These are phyloP conservation scores for Ophiostoma sp. DNA, from an alignment of 2,329 filamentous ascomycete genomes.

Conservation along the genomic window DNA sequence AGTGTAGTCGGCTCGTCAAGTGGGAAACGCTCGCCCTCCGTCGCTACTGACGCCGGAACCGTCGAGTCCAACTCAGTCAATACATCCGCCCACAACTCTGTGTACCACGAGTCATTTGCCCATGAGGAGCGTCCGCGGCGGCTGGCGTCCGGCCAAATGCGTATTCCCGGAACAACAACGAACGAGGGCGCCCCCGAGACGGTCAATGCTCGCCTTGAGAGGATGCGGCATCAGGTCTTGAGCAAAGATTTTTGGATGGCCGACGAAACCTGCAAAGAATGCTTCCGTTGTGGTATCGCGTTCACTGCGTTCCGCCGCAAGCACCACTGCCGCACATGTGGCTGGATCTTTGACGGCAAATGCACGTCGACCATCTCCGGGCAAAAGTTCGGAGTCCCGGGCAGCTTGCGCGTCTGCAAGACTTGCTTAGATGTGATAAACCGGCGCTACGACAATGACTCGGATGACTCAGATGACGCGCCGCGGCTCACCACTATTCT, in stretches of 20 bases:
- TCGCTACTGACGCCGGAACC: slow-evolving; percentile 52
- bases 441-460: slow-evolving; percentile 85
- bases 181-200: slow-evolving; percentile 52
- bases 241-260: slow-evolving; percentile 99
- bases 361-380: slow-evolving; percentile 91
- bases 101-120: slow-evolving; percentile 53
- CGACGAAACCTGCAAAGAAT: slow-evolving; percentile 96
- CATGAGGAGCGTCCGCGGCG: slow-evolving; percentile 43
- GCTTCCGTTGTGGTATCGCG: slow-evolving; percentile 81
- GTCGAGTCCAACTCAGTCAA: slow-evolving; percentile 53
- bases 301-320: slow-evolving; percentile 94
- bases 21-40: slow-evolving; percentile 48
- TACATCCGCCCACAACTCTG: slow-evolving; percentile 53
- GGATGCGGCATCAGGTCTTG: slow-evolving; percentile 78
- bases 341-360: slow-evolving; percentile 97
- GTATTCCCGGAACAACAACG: slow-evolving; percentile 52
- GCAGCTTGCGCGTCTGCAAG: slow-evolving; percentile 83
- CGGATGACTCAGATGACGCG: slow-evolving; percentile 72
- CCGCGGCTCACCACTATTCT: slow-evolving; percentile 62
- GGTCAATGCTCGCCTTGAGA: slow-evolving; percentile 57
- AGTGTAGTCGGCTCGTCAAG: slow-evolving; percentile 42
- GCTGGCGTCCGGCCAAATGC: slow-evolving; percentile 42
- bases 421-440: slow-evolving; percentile 89
- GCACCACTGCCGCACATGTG: slow-evolving; percentile 91
- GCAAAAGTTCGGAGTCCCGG: slow-evolving; percentile 77